These are phyloP conservation scores for Allomyces macrogynus DNA, from an alignment of 192 early-diverging fungal genomes.

Conservation along the genomic window DNA sequence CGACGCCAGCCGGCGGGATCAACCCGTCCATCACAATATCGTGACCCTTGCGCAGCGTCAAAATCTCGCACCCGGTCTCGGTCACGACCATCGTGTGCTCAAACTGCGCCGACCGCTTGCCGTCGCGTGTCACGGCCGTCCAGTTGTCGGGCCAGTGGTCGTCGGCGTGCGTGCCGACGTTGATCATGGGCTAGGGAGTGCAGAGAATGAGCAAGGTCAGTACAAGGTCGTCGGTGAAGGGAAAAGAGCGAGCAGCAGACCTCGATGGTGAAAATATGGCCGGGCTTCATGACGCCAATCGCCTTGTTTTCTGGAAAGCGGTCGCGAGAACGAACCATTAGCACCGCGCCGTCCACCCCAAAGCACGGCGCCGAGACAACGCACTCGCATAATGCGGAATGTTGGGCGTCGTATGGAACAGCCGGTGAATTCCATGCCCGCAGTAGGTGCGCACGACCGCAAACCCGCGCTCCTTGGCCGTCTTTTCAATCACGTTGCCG, in stretches of 20 bases:
- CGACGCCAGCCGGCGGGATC: neutral
- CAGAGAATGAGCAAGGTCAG: too few relatives aligned
- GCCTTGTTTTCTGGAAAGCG: conserved; percentile 55
- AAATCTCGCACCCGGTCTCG: conserved; percentile 71
- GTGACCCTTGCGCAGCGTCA: conserved; percentile 10
- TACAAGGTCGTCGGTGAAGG: too few relatives aligned
- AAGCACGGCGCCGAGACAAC: too few relatives aligned
- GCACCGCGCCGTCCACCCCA: too few relatives aligned
- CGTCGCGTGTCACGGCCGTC: conserved; percentile 79
- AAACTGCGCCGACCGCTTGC: conserved; percentile 91
- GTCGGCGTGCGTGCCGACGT: conserved; percentile 37
- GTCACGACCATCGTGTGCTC: conserved; percentile 89
- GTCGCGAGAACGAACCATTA: too few relatives aligned
- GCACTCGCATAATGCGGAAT: conserved; percentile 78
- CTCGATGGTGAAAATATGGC: conserved; percentile 93
- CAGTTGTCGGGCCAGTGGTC: conserved; percentile 41
- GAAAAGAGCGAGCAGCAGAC: too few relatives aligned
- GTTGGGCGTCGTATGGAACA: conserved; percentile 80
- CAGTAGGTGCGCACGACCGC: conserved; percentile 81
- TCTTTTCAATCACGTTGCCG: conserved; percentile 70
- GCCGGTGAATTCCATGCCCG: conserved; percentile 71
- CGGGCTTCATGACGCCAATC: conserved; percentile 83
- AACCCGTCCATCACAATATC: neutral
- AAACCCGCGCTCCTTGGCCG: conserved; percentile 65
- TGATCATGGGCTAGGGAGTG: conserved; percentile 66